Conservation (phyloP, 192 early-diverging fungal species). For the Backusella australiensis region DNA sequence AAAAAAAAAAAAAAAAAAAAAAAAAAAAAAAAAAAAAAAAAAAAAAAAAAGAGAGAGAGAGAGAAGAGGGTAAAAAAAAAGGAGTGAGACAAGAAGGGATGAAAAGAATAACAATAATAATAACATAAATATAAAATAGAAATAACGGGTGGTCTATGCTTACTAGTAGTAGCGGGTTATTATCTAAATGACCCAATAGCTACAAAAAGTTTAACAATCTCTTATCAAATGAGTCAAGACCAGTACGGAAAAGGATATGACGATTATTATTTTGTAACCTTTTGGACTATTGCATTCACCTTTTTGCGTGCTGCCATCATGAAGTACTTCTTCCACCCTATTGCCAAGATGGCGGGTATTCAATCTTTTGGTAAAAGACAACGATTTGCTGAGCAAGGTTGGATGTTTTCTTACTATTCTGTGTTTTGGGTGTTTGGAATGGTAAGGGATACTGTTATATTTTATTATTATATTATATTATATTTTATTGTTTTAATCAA, state of each 20-base stretch:
- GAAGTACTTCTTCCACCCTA: conserved; percentile 48
- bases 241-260: conserved; percentile 48
- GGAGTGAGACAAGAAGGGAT: background rate
- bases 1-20: too few species aligned
- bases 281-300: conserved; percentile 68
- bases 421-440: conserved; percentile 66
- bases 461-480: too few species aligned
- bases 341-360: conserved; percentile 40
- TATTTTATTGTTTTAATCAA: background rate
- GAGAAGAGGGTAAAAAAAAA: background rate
- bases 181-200: conserved; percentile 13
- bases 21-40: too few species aligned
- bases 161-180: conserved; percentile 10
- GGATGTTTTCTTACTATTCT: conserved; percentile 63
- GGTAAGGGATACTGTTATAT: conserved; percentile 35
- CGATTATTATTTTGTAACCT: conserved; percentile 60
- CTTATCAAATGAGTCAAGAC: conserved; percentile 5
- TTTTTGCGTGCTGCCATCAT: conserved; percentile 58
- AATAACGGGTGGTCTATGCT: conserved; percentile 15
- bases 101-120: background rate
- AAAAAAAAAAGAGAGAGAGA: background rate
- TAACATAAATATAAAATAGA: conserved; percentile 23
- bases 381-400: conserved; percentile 77
- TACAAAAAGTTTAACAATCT: conserved; percentile 17
- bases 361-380: conserved; percentile 34